These are phyloP conservation scores for Blechomonas ayalai DNA, from an alignment of 208 protist genomes.

Conservation along the genomic window DNA sequence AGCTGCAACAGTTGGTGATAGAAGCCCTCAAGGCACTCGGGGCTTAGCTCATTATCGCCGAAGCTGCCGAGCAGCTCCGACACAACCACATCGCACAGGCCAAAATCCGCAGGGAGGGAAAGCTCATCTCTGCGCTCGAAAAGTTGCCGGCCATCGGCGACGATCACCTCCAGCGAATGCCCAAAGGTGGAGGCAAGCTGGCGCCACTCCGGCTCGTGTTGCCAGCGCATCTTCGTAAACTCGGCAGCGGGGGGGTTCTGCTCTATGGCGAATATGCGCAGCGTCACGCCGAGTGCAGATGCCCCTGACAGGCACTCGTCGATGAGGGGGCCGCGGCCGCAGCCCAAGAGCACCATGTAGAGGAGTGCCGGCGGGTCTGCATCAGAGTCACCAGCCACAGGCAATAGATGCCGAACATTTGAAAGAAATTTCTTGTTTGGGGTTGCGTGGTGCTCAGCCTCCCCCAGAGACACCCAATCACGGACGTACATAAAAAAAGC, in stretches of 20 bases:
- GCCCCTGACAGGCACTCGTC: conserved; percentile 80
- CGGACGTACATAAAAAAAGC: conserved; percentile 67
- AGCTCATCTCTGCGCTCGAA: conserved; percentile 15
- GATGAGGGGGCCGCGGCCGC: conserved; percentile 95
- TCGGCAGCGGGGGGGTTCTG: conserved; percentile 97
- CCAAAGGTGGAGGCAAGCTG: conserved; percentile 56
- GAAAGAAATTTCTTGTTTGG: too few species aligned
- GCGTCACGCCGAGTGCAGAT: conserved; percentile 32
- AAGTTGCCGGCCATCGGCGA: conserved; percentile 81
- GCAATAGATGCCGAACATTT: too few species aligned
- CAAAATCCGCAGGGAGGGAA: conserved; percentile 46
- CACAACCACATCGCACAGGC: conserved; percentile 93
- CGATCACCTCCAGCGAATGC: conserved; percentile 87
- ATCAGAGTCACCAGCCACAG: too few species aligned
- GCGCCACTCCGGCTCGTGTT: conserved; percentile 50
- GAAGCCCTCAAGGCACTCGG: conserved; percentile 98
- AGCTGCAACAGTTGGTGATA: conserved; percentile 43
- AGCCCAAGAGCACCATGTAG: conserved; percentile 95
- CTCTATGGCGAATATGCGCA: conserved; percentile 95
- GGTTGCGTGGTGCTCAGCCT: conserved; percentile 22
- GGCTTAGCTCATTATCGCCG: conserved; percentile 99
- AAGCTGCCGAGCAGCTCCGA: conserved; percentile 98
- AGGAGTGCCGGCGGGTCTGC: conserved; percentile 49
- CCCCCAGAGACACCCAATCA: conserved; percentile 34
- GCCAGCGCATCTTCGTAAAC: conserved; percentile 67